Conservation (phyloP, 495 filamentous ascomycete species). For the Penicillium roqueforti region DNA sequence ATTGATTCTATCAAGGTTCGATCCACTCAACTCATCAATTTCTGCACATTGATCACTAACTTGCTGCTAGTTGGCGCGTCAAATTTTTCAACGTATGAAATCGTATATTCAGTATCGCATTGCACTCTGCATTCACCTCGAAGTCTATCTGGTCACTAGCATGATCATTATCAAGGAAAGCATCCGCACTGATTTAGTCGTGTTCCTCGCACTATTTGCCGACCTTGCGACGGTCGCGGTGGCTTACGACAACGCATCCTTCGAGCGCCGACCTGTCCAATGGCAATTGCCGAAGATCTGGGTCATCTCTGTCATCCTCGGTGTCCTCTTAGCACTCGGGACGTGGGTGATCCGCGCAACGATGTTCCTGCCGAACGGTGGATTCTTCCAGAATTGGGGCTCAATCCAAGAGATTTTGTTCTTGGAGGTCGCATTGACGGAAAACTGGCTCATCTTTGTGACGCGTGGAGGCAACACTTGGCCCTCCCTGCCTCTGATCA, state of each 20-base stretch:
- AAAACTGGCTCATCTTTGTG: constrained; percentile 77
- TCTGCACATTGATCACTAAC: too few species aligned
- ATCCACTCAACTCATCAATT: too few species aligned
- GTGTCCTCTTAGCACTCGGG: constrained; percentile 60
- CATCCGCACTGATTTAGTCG: constrained; percentile 62
- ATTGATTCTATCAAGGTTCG: constrained; percentile 71
- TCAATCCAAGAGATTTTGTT: constrained; percentile 67
- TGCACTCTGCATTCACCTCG: constrained; percentile 67
- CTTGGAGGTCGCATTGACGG: constrained; percentile 65
- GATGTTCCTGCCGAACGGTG: constrained; percentile 61
- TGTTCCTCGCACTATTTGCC: constrained; percentile 70
- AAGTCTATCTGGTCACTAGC: constrained; percentile 67
- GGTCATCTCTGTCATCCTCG: constrained; percentile 64
- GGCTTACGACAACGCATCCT: constrained; percentile 70
- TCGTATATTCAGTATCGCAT: constrained; percentile 76
- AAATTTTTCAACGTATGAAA: constrained; percentile 80
- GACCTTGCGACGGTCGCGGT: constrained; percentile 72
- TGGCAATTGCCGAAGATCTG: constrained; percentile 77
- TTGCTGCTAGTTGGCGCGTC: too few species aligned
- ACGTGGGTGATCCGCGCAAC: constrained; percentile 66
- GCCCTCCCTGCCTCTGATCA: constrained; percentile 64
- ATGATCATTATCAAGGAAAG: constrained; percentile 73
- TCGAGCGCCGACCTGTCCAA: constrained; percentile 64
- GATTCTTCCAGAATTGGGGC: constrained; percentile 66
- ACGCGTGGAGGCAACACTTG: constrained; percentile 62